Base-by-base conservation (phyloP, 495 filamentous ascomycete genomes). In the Podospora bellae-mahoneyi region DNA sequence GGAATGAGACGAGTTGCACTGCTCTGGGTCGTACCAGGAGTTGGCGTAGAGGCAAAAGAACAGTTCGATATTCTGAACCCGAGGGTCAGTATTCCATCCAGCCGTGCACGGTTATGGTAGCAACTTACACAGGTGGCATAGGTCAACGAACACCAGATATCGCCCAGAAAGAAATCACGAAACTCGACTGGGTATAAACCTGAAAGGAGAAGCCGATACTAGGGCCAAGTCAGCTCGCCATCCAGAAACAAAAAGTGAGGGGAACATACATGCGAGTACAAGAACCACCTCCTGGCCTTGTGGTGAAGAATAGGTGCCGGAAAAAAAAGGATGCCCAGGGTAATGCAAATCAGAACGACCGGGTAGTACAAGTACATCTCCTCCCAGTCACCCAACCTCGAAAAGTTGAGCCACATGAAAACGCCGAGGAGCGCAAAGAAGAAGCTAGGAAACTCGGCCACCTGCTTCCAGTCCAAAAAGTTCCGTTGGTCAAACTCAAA, bases 151-250 rank as follows among this genome's bases (percentile, higher is more conserved):
- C 95, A 98, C 74, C 92, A 96, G 85, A 98, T 97, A 75, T 99
- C 95, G 18, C 95, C 95, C 0, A 98, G 84, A 77, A 97, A 99
- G 80, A 99, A 98, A 76, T 99, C 95, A 67, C 93, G 87, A 74
- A 98, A 99, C 76, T 97, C 95, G 20, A 99, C 95, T 10, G 91
- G 93, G 76, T 93, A 97, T 13, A 95, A 72, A 16, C 95, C 95
- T 19, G 95, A 91, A 23, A 92, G 83, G 60, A 96, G 79, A 28
- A 98, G 80, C 68, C 95, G 90, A 83, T 89, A 96, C 92, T 97
- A 84, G 76, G 19, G 59, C n/a, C n/a, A 39, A 28, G 27, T 27
- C 26, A 61, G 59, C 16, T 1, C 6, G 19, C 5, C 53, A 66
- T 18, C 6, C 19, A 16, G n/a, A 48, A 19, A 26, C 23, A 15